Percentiles rank a stretch among this genome's conserved stretches.
Conservation (phyloP, 345 rosid species). For the Hibiscus syriacus region DNA sequence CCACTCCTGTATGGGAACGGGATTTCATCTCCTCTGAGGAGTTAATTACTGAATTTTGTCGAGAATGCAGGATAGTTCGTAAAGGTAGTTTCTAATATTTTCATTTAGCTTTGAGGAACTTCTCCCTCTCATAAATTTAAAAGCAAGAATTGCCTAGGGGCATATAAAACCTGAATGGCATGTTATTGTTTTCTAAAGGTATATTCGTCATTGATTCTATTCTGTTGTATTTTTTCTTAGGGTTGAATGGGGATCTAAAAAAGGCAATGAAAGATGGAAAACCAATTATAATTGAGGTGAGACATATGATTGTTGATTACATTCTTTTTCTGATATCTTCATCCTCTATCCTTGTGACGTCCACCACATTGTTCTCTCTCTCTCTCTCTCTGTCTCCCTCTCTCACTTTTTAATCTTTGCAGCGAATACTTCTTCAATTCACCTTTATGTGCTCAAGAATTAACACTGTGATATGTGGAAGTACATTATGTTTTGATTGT, state of each 20-base stretch:
- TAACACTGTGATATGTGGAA: not conserved
- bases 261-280: constrained; percentile 99
- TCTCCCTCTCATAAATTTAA: not conserved
- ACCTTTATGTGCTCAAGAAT: not conserved
- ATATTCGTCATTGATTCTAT: not conserved
- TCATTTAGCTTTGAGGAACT: not conserved
- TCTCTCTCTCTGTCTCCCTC: not conserved
- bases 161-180: not conserved
- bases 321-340: not conserved
- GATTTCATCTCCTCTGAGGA: constrained; percentile 81
- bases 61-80: constrained; percentile 97
- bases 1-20: constrained; percentile 93
- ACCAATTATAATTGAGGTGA: constrained; percentile 94
- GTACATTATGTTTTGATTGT: not conserved
- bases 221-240: constrained; percentile 33
- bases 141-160: not conserved
- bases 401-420: not conserved
- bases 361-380: not conserved
- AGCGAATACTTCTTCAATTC: not conserved
- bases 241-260: constrained; percentile 97
- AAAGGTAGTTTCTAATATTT: constrained; percentile 51
- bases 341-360: not conserved
- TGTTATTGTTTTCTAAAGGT: not conserved
- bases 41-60: constrained; percentile 80
- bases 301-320: not conserved